Conservation (phyloP, 495 filamentous ascomycete species). For the Usnea hakonensis region DNA sequence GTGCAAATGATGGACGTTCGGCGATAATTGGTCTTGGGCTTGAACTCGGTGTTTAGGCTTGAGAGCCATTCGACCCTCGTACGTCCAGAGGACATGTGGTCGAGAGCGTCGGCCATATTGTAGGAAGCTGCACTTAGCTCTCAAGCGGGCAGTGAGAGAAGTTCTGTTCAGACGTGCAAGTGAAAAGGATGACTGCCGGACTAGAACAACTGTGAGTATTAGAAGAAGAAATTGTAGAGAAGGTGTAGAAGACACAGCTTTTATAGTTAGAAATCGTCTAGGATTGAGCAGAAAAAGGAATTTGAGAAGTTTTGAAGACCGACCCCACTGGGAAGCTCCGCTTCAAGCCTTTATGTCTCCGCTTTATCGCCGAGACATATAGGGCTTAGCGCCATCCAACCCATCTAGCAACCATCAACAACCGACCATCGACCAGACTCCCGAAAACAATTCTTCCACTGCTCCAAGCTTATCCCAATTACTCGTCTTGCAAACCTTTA, state of each 20-base stretch:
- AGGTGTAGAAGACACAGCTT: not conserved
- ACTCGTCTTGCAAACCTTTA: not conserved
- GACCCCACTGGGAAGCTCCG: not conserved
- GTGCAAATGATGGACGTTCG: conserved; percentile 98
- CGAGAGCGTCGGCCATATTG: conserved; percentile 58
- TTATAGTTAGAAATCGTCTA: not conserved
- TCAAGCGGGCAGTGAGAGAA: not conserved
- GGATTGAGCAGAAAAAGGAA: not conserved
- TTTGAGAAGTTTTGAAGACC: not conserved
- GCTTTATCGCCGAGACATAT: not conserved
- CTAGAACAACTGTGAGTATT: too few species aligned
- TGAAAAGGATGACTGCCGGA: not conserved
- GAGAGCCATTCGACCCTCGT: conserved; percentile 91
- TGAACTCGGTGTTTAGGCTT: conserved; percentile 68
- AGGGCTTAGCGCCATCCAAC: not conserved
- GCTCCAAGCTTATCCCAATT: not conserved
- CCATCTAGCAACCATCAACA: not conserved
- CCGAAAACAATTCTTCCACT: not conserved
- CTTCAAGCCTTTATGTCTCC: not conserved
- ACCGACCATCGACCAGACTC: not conserved
- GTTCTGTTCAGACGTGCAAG: not conserved
- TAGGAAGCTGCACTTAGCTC: conserved; percentile 2
- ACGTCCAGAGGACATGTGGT: conserved; percentile 66
- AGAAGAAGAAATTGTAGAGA: not conserved
- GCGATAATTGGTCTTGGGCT: conserved; percentile 77